These are phyloP conservation scores for Fusarium staphyleae DNA, from an alignment of 2,329 filamentous ascomycete species.

Conservation along the genomic window DNA sequence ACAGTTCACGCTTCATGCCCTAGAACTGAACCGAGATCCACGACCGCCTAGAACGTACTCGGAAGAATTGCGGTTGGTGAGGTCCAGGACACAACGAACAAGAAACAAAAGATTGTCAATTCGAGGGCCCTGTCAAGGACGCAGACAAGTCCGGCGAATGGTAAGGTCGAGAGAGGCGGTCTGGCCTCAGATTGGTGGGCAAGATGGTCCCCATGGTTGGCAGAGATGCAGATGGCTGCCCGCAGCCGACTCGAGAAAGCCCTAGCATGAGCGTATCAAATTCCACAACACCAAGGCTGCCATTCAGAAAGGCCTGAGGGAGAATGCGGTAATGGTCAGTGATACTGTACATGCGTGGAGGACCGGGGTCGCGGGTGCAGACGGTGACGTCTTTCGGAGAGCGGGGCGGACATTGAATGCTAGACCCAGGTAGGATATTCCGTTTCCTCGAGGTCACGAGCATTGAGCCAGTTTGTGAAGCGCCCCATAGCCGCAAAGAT, in stretches of 20 bases:
- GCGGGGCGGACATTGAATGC: constrained; percentile 25
- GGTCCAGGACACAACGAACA: constrained; percentile 20
- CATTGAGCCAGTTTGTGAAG: constrained; percentile 15
- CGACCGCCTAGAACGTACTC: constrained; percentile 22
- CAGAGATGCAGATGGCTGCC: constrained; percentile 33
- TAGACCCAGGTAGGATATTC: constrained; percentile 13
- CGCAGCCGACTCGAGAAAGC: constrained; percentile 34
- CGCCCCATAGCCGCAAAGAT: constrained; percentile 8
- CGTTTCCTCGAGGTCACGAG: constrained; percentile 33
- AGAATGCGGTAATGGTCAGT: constrained; percentile 18
- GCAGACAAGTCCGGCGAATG: constrained; percentile 30
- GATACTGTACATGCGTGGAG: constrained; percentile 31
- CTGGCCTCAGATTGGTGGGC: constrained; percentile 37
- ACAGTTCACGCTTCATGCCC: constrained; percentile 28
- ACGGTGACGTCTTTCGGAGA: constrained; percentile 33
- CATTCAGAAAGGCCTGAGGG: constrained; percentile 21
- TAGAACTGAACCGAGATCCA: constrained; percentile 14
- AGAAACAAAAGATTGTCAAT: constrained; percentile 16
- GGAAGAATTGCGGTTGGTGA: constrained; percentile 18
- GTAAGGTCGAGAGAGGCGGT: constrained; percentile 36
- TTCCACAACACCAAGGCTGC: constrained; percentile 23
- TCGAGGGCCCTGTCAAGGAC: constrained; percentile 20
- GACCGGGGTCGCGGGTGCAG: constrained; percentile 14
- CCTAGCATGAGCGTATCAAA: constrained; percentile 26
- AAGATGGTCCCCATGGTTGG: constrained; percentile 26